These are phyloP conservation scores for Pythium graminicola DNA, from an alignment of 352 stramenopile species.

Conservation along the genomic window DNA sequence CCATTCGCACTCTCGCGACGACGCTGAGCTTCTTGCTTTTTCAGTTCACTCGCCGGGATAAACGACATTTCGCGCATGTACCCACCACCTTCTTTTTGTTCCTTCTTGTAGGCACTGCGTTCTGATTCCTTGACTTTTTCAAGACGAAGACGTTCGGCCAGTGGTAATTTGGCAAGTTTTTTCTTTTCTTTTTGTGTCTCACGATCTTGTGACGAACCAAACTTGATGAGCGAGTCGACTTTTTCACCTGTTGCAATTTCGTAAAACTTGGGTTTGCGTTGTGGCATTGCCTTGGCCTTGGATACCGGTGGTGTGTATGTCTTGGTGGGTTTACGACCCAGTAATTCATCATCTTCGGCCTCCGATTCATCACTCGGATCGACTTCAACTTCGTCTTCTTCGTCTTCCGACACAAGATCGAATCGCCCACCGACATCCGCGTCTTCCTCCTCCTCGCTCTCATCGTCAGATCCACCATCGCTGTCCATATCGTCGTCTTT, in stretches of 20 bases:
- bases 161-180: constrained; percentile 68
- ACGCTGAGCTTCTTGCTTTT: constrained; percentile 36
- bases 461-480: constrained; percentile 65
- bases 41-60: constrained; percentile 51
- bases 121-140: constrained; percentile 72
- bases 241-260: constrained; percentile 81
- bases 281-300: background rate
- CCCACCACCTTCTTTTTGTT: constrained; percentile 57
- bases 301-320: constrained; percentile 8
- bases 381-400: constrained; percentile 47
- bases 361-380: constrained; percentile 65
- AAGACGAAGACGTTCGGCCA: constrained; percentile 67
- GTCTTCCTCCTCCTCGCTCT: constrained; percentile 47
- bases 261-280: constrained; percentile 76
- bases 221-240: constrained; percentile 71
- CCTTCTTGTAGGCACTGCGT: constrained; percentile 78
- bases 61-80: constrained; percentile 84
- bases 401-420: constrained; percentile 58
- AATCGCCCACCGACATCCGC: constrained; percentile 51
- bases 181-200: constrained; percentile 70
- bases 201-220: constrained; percentile 60
- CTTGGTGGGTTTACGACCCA: constrained; percentile 20
- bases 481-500: constrained; percentile 91
- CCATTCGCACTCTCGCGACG: constrained; percentile 15
- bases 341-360: constrained; percentile 38